Evolutionary conservation across 345 rosid genomes (phyloP), one percentile per base, ranked within the genome.

Genomic region (Eutrema japonicum): DNA sequence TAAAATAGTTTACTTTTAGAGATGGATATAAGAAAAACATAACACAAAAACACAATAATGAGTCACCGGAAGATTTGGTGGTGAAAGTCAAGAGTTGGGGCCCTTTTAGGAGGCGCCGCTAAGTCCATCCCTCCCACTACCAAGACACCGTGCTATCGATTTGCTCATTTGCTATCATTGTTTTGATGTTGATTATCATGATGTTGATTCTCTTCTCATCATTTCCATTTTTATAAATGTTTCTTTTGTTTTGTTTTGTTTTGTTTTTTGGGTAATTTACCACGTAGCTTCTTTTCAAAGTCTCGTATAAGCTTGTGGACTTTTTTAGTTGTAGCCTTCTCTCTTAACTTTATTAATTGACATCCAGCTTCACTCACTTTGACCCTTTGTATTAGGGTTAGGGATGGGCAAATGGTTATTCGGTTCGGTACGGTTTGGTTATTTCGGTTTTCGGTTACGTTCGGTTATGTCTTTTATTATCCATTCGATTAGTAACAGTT

Each of bases 11-110:
- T 18, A 18, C 0, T 18, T 18, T 18, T 18, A 18, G 0, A 18
- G 18, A 18, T 18, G 18, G 18, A 18, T 18, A 22, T 22, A 22
- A 22, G 61, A 62, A 59, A 59, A 71, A 29, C 49, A 26, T 36
- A 53, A 36, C 46, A 55, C 13, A 73, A 40, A 32, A 32, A 32
- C 40, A 58, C 49, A 60, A 75, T 75, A 43, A 68, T 68, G 64
- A 64, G 48, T 73, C 71, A 54, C 68, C 56, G 55, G 37, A 62
- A 22, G 26, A 75, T 13, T 26, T 22, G 33, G 46, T 30, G 22
- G 56, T 36, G 49, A 75, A 75, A 75, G 78, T 68, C 73, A 67
- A 67, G 74, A 41, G 6, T 57, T 67, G 73, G 78, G 78, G 26
- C 68, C 78, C 60, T 67, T 22, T 4, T 50, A 41, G 40, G 62